phyloP scores from a whole-genome alignment of 441 rosid species.

The Pelargonium myrrhifolium region DNA sequence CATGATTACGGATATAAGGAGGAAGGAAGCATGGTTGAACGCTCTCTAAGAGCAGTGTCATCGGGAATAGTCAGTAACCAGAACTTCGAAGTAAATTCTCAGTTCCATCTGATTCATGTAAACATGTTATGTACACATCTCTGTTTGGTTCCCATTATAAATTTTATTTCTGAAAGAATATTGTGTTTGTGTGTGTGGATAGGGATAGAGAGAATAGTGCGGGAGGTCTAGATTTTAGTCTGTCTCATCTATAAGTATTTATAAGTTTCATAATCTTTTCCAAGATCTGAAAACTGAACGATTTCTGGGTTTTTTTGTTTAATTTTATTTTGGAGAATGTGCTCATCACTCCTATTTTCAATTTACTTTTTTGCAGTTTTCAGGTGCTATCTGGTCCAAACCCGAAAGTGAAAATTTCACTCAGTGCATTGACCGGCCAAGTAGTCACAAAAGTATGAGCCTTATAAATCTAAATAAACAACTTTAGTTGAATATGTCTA shows the following conservation, averaged over 20 bases:
- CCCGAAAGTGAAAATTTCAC: constrained; percentile 68
- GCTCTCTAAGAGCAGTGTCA: constrained; percentile 30
- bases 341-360: constrained; percentile 11
- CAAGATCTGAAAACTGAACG: no score
- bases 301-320: not conserved
- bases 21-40: constrained; percentile 40
- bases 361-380: constrained; percentile 39
- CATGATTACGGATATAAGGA: constrained; percentile 31
- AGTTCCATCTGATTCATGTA: constrained; percentile 5
- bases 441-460: constrained; percentile 51
- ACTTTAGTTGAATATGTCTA: not conserved
- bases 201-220: not conserved
- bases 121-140: constrained; percentile 1
- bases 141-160: not conserved
- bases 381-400: constrained; percentile 64
- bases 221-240: not conserved
- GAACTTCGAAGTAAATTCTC: constrained; percentile 43
- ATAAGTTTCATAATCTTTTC: not conserved
- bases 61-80: constrained; percentile 28
- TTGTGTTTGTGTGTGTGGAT: no score
- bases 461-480: not conserved
- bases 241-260: not conserved
- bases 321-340: not conserved
- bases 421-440: constrained; percentile 54
- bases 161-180: not conserved